These are phyloP conservation scores for Dryadomyces quercivorus DNA, from an alignment of 2,329 filamentous ascomycete species.

Conservation along the genomic window DNA sequence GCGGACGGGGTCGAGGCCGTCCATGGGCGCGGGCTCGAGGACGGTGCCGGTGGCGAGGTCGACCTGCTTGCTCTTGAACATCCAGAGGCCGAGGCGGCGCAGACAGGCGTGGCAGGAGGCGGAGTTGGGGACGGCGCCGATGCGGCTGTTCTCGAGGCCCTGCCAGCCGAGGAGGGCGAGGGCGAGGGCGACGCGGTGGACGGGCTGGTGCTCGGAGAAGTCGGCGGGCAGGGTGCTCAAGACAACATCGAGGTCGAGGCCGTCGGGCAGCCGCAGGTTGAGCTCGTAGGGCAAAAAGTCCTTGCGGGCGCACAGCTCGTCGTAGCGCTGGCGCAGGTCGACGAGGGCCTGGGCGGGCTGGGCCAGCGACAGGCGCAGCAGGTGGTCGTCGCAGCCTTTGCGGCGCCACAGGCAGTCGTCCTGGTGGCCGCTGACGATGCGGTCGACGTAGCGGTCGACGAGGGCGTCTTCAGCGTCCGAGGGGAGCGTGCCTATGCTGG, in stretches of 20 bases:
- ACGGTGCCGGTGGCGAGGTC: constrained; percentile 37
- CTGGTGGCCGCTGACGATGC: constrained; percentile 64
- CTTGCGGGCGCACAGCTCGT: constrained; percentile 42
- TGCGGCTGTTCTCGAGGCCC: constrained; percentile 40
- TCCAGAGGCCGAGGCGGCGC: constrained; percentile 81
- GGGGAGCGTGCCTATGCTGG: constrained; percentile 54
- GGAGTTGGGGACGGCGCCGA: constrained; percentile 55
- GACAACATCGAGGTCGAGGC: constrained; percentile 36
- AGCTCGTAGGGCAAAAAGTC: constrained; percentile 49
- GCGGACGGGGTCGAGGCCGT: constrained; percentile 52
- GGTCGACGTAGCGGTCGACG: constrained; percentile 60
- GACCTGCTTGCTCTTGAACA: constrained; percentile 70
- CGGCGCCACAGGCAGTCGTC: constrained; percentile 78
- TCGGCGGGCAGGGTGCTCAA: constrained; percentile 36
- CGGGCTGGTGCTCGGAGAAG: constrained; percentile 32
- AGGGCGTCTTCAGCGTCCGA: constrained; percentile 55
- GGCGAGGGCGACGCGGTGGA: constrained; percentile 51
- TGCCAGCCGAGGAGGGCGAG: constrained; percentile 70
- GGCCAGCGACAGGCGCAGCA: constrained; percentile 50
- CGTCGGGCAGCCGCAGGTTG: constrained; percentile 45
- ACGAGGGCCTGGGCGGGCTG: constrained; percentile 47
- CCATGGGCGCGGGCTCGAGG: constrained; percentile 48
- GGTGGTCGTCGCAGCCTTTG: constrained; percentile 66
- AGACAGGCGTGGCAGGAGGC: constrained; percentile 78
- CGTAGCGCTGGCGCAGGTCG: constrained; percentile 50